phyloP scores from a whole-genome alignment of 2,329 filamentous ascomycete species.

The Penicillium expansum region DNA sequence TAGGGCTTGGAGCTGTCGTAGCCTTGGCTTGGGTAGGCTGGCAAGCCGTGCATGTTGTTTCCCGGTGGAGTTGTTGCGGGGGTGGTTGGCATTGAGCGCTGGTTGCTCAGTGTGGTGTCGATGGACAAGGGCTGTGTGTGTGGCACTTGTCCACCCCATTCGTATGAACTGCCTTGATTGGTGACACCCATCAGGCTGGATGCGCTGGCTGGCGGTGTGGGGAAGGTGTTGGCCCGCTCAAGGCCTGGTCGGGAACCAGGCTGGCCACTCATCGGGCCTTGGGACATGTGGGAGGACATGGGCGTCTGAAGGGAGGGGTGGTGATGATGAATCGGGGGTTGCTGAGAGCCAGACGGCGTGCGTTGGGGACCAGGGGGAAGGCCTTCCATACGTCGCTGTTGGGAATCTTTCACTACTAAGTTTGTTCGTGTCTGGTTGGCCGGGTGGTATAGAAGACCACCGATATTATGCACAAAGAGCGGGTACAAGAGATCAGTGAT shows the following conservation, averaged over 20 bases:
- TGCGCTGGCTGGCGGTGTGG: constrained; percentile 89
- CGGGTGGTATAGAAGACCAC: constrained; percentile 87
- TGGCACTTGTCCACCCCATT: constrained; percentile 68
- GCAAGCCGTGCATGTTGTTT: constrained; percentile 71
- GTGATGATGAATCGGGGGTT: constrained; percentile 58
- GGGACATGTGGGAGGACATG: constrained; percentile 60
- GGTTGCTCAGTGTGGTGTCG: constrained; percentile 73
- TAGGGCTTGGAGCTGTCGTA: constrained; percentile 77
- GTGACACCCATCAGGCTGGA: constrained; percentile 79
- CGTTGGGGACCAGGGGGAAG: constrained; percentile 46
- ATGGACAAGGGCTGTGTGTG: constrained; percentile 72
- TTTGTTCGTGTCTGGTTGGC: constrained; percentile 74
- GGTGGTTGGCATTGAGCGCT: constrained; percentile 85
- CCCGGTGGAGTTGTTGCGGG: constrained; percentile 87
- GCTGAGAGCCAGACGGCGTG: constrained; percentile 65
- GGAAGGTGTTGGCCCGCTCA: constrained; percentile 87
- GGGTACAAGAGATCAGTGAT: constrained; percentile 95
- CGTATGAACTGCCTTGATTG: constrained; percentile 69
- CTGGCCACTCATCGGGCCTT: constrained; percentile 60
- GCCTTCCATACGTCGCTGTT: constrained; percentile 69
- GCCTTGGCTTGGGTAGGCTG: constrained; percentile 67
- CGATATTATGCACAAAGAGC: constrained; percentile 96
- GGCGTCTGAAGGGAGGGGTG: constrained; percentile 64
- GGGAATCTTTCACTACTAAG: constrained; percentile 79
- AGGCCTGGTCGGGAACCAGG: constrained; percentile 66